Evolutionary conservation across 352 stramenopile genomes (phyloP), one percentile per base, ranked within the genome.

Genomic region (Peronospora farinosa): DNA sequence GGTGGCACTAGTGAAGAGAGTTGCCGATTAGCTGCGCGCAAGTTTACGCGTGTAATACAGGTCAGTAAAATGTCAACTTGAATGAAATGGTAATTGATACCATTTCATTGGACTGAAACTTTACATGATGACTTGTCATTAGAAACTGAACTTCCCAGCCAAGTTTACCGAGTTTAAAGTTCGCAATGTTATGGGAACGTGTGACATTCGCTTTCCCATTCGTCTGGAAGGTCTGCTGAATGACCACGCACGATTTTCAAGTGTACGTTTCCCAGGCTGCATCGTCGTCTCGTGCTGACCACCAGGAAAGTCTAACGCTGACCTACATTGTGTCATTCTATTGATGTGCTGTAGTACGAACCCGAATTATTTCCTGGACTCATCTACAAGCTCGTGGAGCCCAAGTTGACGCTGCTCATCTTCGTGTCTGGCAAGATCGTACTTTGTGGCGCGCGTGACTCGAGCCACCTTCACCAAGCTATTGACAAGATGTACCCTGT

Each of bases 401-500:
- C 96, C 21, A 97, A 98, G 65, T 74, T 98, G 17, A 98, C 98
- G 32, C 73, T 99, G 27, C 67, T 99, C 23, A 98, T 99, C 49
- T 99, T 99, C 69, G 96, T 99, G 4, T 98, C 86, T 32, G 97
- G 97, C 32, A 99, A 99, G 58, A 88, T 99, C 42, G 95, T 99
- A 16, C 95, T 99, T 12, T 99, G 98, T 63, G 96, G 75, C 0
- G 98, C n/a, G 91, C 66, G 69, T 55, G 72, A 84, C 51, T 77
- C 69, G 40, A 63, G 59, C 40, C 73, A 82, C 37, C 49, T 82
- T 21, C 66, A 79, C 45, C 70, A 82, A 52, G 73, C 73, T 27
- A 78, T 84, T 31, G 70, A 82, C 51, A 82, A 84, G 59, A 84
- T 84, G 68, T 84, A 84, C 42, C 73, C 73, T 1, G 73, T 84